These are phyloP conservation scores for Sequoia sempervirens DNA, from an alignment of 75 land plant genomes.

Conservation along the genomic window DNA sequence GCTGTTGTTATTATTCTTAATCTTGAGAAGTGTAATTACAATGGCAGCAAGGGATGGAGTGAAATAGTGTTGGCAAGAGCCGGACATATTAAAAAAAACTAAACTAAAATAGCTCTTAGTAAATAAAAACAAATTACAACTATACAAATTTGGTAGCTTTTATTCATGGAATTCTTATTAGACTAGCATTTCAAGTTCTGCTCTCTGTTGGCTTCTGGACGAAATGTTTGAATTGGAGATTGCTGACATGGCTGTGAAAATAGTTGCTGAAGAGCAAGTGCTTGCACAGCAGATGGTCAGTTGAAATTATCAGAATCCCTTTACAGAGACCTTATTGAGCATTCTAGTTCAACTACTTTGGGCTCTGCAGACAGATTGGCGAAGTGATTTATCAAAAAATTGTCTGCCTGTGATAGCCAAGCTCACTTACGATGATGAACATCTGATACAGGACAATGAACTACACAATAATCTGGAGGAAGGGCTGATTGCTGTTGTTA, in stretches of 20 bases:
- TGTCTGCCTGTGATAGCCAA: conserved; percentile 40
- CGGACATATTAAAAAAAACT: too few relatives aligned
- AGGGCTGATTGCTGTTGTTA: too few relatives aligned
- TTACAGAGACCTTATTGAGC: conserved; percentile 32
- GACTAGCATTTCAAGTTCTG: conserved; percentile 26
- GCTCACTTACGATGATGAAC: conserved; percentile 24
- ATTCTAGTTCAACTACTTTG: conserved; percentile 32
- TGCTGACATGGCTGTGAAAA: conserved; percentile 31
- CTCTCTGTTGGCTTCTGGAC: conserved; percentile 34
- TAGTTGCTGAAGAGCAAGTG: conserved; percentile 37
- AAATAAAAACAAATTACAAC: conserved; percentile 14
- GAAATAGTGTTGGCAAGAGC: too few relatives aligned
- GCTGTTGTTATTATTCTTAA: conserved; percentile 31
- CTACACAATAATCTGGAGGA: too few relatives aligned
- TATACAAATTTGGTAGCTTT: conserved; percentile 31
- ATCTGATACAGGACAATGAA: too few relatives aligned
- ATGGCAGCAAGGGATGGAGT: too few relatives aligned
- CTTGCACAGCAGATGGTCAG: conserved; percentile 41
- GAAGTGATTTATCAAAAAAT: conserved; percentile 19
- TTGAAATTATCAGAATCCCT: conserved; percentile 37
- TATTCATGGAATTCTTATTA: conserved; percentile 33
- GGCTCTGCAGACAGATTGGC: conserved; percentile 30
- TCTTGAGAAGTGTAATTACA: too few relatives aligned
- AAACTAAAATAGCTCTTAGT: too few relatives aligned
- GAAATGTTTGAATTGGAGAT: conserved; percentile 37